phyloP scores from a whole-genome alignment of 495 filamentous ascomycete species.

The Poronia punctata region DNA sequence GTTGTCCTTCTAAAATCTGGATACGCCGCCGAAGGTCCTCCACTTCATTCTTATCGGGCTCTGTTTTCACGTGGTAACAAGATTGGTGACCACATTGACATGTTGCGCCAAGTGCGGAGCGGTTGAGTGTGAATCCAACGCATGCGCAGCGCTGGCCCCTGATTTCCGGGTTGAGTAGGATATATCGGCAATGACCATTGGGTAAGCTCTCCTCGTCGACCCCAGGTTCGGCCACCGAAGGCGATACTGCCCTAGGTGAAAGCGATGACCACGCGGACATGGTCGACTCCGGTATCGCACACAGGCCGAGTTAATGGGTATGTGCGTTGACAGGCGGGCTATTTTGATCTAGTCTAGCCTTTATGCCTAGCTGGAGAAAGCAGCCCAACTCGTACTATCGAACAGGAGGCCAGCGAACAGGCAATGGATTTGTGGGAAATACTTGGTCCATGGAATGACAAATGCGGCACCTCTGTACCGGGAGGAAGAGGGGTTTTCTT shows the following conservation, averaged over 20 bases:
- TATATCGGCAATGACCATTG: slow-evolving; percentile 49
- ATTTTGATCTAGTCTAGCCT: background rate
- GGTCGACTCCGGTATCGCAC: slow-evolving; percentile 1
- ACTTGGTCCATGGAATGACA: slow-evolving; percentile 26
- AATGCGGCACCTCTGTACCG: slow-evolving; percentile 13
- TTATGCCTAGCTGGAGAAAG: slow-evolving; percentile 4
- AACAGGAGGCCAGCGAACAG: slow-evolving; percentile 18
- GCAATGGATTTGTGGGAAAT: slow-evolving; percentile 14
- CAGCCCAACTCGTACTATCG: slow-evolving; percentile 22
- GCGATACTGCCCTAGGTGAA: slow-evolving; percentile 13
- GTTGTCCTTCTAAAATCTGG: slow-evolving; percentile 39
- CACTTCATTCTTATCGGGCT: slow-evolving; percentile 37
- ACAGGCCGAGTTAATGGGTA: no score
- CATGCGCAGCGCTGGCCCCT: slow-evolving; percentile 50
- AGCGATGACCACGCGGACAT: slow-evolving; percentile 21
- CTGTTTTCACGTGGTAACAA: slow-evolving; percentile 42
- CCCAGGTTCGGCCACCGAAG: slow-evolving; percentile 1
- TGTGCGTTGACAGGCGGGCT: no score
- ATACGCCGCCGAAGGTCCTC: slow-evolving; percentile 42
- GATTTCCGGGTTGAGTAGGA: slow-evolving; percentile 46
- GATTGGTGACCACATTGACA: slow-evolving; percentile 51
- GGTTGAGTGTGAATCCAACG: slow-evolving; percentile 47
- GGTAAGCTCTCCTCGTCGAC: slow-evolving; percentile 39
- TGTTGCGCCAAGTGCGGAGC: slow-evolving; percentile 39
- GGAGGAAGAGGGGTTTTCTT: background rate